These are phyloP conservation scores for Penicillium sp. DNA, from an alignment of 2,329 filamentous ascomycete genomes.

Conservation along the genomic window DNA sequence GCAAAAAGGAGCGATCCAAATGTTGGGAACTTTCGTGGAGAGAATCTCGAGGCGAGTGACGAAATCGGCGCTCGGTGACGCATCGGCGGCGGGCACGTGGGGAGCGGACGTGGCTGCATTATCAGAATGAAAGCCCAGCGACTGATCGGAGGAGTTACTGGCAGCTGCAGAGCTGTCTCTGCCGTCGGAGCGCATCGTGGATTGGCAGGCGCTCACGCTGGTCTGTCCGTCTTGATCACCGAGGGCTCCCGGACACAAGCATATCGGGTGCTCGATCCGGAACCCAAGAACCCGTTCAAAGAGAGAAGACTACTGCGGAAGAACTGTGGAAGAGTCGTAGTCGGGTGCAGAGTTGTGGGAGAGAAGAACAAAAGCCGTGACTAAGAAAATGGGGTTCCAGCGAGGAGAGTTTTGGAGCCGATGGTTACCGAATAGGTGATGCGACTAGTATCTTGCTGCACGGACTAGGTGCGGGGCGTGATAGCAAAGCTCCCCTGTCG, in stretches of 20 bases:
- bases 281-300: constrained; percentile 31
- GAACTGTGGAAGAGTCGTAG: background rate
- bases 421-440: constrained; percentile 30
- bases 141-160: constrained; percentile 30
- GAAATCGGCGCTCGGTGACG: constrained; percentile 30
- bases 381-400: background rate
- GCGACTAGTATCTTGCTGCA: constrained; percentile 30
- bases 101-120: constrained; percentile 22
- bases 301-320: background rate
- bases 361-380: background rate
- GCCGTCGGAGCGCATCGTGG: constrained; percentile 47
- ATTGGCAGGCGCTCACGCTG: constrained; percentile 35
- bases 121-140: constrained; percentile 23
- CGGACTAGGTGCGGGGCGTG: constrained; percentile 29
- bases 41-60: constrained; percentile 41
- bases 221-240: constrained; percentile 40
- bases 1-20: constrained; percentile 73
- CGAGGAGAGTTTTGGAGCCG: constrained; percentile 20
- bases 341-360: background rate
- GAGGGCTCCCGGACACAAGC: constrained; percentile 43
- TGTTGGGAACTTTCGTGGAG: constrained; percentile 52
- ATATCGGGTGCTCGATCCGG: constrained; percentile 42
- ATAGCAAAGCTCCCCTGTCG: constrained; percentile 28
- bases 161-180: constrained; percentile 38
- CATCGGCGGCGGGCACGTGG: constrained; percentile 29